phyloP scores from a whole-genome alignment of 2,329 filamentous ascomycete species.

The Pseudocercospora eumusae region DNA sequence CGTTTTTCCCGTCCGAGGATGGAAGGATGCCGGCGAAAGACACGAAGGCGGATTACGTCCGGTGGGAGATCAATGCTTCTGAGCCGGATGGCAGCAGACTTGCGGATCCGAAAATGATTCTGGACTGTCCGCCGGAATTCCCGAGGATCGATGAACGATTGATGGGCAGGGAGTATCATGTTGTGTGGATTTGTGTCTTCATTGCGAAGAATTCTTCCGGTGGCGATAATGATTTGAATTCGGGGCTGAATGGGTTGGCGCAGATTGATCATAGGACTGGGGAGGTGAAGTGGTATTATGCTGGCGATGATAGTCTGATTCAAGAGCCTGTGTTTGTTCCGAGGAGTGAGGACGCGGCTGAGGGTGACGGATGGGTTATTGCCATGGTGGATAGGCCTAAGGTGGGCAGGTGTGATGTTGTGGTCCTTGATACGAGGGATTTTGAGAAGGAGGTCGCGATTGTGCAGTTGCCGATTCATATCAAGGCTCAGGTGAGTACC shows the following conservation, averaged over 20 bases:
- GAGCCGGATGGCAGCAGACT: slow-evolving; percentile 33
- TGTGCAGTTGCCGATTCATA: slow-evolving; percentile 44
- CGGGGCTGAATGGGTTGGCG: slow-evolving; percentile 28
- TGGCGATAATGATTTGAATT: slow-evolving; percentile 37
- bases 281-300: slow-evolving; percentile 40
- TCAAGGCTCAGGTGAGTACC: slow-evolving; percentile 26
- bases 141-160: slow-evolving; percentile 51
- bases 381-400: slow-evolving; percentile 44
- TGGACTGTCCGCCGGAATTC: slow-evolving; percentile 48
- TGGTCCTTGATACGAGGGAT: slow-evolving; percentile 47
- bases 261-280: slow-evolving; percentile 30
- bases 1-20: slow-evolving; percentile 46
- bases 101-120: slow-evolving; percentile 36
- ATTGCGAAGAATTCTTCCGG: slow-evolving; percentile 39
- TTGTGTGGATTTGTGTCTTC: slow-evolving; percentile 47
- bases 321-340: slow-evolving; percentile 60
- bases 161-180: slow-evolving; percentile 43
- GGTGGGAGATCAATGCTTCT: slow-evolving; percentile 46
- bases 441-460: slow-evolving; percentile 45
- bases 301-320: slow-evolving; percentile 47
- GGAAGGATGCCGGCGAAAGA: slow-evolving; percentile 36
- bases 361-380: slow-evolving; percentile 56
- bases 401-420: slow-evolving; percentile 37
- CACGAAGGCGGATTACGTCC: slow-evolving; percentile 47
- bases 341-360: slow-evolving; percentile 41